phyloP scores from a whole-genome alignment of 2,329 filamentous ascomycete genomes.

The Fusarium decemcellulare region DNA sequence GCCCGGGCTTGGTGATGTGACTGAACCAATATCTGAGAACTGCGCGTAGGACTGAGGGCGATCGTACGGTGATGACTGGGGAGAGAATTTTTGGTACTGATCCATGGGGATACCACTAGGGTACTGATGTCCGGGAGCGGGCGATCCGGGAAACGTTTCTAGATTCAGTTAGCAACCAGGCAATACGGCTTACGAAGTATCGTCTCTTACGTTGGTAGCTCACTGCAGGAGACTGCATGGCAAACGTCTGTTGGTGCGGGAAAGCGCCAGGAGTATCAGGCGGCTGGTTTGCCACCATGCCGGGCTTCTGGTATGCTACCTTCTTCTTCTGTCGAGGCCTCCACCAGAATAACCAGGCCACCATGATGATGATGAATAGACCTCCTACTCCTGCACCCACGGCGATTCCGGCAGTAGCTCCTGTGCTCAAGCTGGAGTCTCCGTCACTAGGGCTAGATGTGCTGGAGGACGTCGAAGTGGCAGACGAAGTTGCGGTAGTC shows the following conservation, averaged over 20 bases:
- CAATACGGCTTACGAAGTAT: rapidly evolving
- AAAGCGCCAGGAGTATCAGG: conserved; percentile 23
- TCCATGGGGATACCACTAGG: conserved; percentile 35
- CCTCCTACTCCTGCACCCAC: conserved; percentile 33
- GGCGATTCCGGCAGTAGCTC: conserved; percentile 41
- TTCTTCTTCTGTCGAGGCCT: conserved; percentile 39
- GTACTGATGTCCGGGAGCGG: conserved; percentile 24
- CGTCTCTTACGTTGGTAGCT: conserved; percentile 40
- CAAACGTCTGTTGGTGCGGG: conserved; percentile 9
- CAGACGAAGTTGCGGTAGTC: too few species aligned
- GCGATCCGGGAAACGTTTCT: conserved; percentile 37
- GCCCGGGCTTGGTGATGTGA: conserved; percentile 14
- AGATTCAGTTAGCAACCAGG: conserved; percentile 12
- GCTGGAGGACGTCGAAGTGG: not conserved
- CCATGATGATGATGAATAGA: conserved; percentile 25
- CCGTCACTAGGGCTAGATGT: not conserved
- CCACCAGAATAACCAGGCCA: conserved; percentile 44
- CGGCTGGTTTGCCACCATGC: conserved; percentile 5
- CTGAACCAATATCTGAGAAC: conserved; percentile 32
- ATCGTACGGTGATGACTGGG: conserved; percentile 32
- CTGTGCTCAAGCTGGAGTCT: conserved; percentile 28
- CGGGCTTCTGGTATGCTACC: conserved; percentile 1
- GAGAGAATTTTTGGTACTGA: conserved; percentile 37
- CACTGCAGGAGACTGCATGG: conserved; percentile 38
- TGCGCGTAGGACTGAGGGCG: conserved; percentile 28